Evolutionary conservation across 1,284 basidiomycete species (phyloP).

Genomic region (Volvariella surrecta): DNA sequence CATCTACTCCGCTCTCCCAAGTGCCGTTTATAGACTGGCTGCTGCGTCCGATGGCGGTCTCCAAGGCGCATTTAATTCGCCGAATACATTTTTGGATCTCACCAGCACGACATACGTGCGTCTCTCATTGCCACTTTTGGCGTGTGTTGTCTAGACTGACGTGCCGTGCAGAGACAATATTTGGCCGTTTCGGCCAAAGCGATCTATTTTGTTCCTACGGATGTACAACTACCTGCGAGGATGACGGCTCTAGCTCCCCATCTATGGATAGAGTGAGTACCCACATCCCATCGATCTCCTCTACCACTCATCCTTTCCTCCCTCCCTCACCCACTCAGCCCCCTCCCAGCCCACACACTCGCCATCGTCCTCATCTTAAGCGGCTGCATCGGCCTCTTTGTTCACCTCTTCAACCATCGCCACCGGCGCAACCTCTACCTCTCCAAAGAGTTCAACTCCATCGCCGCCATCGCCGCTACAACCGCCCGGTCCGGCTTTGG

Average conservation of each 20-base stretch:
- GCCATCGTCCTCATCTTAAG: conserved; percentile 36
- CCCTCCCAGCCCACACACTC: conserved; percentile 40
- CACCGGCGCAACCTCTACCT: conserved; percentile 40
- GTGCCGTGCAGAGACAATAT: conserved; percentile 50
- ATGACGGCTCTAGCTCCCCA: conserved; percentile 34
- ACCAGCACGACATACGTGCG: conserved; percentile 45
- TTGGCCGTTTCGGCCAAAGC: conserved; percentile 45
- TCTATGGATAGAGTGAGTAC: conserved; percentile 46
- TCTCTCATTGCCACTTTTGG: conserved; percentile 3
- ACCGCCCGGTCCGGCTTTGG: conserved; percentile 57
- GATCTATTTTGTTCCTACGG: conserved; percentile 41
- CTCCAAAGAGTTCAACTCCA: conserved; percentile 46
- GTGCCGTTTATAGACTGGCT: conserved; percentile 46
- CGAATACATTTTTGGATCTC: conserved; percentile 41
- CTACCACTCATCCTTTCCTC: too few species aligned
- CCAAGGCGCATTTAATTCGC: conserved; percentile 34
- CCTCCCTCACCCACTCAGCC: too few species aligned
- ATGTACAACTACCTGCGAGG: conserved; percentile 25
- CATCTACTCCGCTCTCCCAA: conserved; percentile 38
- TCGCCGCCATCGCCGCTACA: conserved; percentile 44
- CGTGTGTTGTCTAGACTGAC: too few species aligned
- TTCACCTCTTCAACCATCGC: conserved; percentile 38
- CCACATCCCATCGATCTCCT: background rate
- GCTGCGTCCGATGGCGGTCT: conserved; percentile 26
- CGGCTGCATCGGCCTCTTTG: conserved; percentile 32